Evolutionary conservation across 1,284 basidiomycete species (phyloP), one percentile per base, ranked within the genome.

Genomic region (Paramarasmius palmivorus): DNA sequence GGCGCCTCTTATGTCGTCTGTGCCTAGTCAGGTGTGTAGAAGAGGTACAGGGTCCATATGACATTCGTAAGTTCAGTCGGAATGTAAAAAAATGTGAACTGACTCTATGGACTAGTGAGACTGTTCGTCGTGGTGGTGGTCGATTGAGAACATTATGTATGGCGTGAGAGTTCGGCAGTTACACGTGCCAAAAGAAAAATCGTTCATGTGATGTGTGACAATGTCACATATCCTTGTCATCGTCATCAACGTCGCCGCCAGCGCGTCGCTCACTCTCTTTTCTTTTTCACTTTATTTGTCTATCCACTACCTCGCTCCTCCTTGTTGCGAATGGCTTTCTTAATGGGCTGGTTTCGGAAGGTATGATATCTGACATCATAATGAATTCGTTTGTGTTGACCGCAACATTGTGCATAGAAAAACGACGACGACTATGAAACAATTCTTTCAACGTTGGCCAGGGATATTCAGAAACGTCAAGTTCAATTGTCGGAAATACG

Each of bases 401-500:
- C n/a, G 44, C 29, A 23, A 22, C 20, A 10, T 25, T 44, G 4
- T 38, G 19, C 23, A 45, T 56, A 75, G 73, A 71, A 59, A 59
- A 64, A 64, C 29, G 73, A 77, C 15, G 86, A 90, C 61, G 86
- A 92, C 70, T 89, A 88, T 65, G 88, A 89, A 62, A 77, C 83
- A 36, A 69, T 89, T 52, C 81, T 92, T 35, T 78, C 83, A 14
- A 69, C 72, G 38, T 75, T 92, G 41, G 82, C 84, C 6, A 67
- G 72, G n/a, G 82, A 88, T 63, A 86, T 92, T 46, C 79, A 84
- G 64, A 83, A 84, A 57, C 81, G 88, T 22, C 90, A 96, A 69
- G 81, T 84, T 34, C 82, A 86, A 55, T 84, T 99, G 7, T 88
- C 92, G 1, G 94, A 95, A 66, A 92, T 98, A 63, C 85, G 92